Evolutionary conservation across 108 stramenopile genomes (phyloP).

Genomic region (Cyclotella kingstonii): DNA sequence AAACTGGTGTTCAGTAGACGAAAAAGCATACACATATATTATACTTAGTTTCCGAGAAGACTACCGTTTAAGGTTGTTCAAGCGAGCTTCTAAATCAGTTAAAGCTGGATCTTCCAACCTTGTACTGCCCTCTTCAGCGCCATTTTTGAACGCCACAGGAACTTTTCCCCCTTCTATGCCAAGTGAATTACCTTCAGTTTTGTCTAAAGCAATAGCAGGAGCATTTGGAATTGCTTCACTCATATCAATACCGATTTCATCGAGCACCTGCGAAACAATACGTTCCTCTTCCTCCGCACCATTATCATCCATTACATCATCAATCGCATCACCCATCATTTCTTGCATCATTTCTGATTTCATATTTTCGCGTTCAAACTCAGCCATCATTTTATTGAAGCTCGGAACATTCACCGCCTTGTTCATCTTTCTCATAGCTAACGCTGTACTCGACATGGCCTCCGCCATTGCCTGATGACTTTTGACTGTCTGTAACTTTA

Average conservation of each 20-base stretch:
- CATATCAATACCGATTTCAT: slow-evolving; percentile 88
- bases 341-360: slow-evolving; percentile 95
- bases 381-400: slow-evolving; percentile 96
- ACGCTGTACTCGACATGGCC: slow-evolving; percentile 87
- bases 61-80: slow-evolving; percentile 88
- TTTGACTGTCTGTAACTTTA: slow-evolving; percentile 94
- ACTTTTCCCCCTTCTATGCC: slow-evolving; percentile 25
- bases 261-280: slow-evolving; percentile 84
- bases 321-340: slow-evolving; percentile 94
- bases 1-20: no score
- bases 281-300: slow-evolving; percentile 92
- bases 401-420: slow-evolving; percentile 91
- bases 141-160: slow-evolving; percentile 18
- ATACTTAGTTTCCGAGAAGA: background rate
- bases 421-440: slow-evolving; percentile 93
- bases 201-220: slow-evolving; percentile 47
- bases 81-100: slow-evolving; percentile 78
- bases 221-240: slow-evolving; percentile 76
- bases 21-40: no score
- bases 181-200: slow-evolving; percentile 25
- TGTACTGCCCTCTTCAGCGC: slow-evolving; percentile 13
- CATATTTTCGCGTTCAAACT: slow-evolving; percentile 94
- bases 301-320: slow-evolving; percentile 91
- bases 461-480: slow-evolving; percentile 95
- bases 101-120: slow-evolving; percentile 64